Percentiles rank a stretch among this genome's conserved stretches.
phyloP scores from a whole-genome alignment of 83 land plant genomes.

The Diphasiastrum complanatum region DNA sequence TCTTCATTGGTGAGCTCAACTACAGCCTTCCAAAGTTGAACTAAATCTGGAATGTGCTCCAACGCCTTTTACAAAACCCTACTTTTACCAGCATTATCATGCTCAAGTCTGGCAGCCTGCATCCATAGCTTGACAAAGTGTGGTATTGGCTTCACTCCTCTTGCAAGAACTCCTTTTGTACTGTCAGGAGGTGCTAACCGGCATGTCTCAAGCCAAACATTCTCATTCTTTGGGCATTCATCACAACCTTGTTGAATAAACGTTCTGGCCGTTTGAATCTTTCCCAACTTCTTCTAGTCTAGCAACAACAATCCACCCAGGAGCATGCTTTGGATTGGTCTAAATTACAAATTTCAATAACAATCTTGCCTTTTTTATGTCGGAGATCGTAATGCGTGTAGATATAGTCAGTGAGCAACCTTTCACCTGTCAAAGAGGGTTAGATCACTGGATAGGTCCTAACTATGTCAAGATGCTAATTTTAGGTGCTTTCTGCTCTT shows the following conservation, averaged over 20 bases:
- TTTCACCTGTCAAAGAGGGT: no score
- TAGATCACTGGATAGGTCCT: no score
- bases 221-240: slow-evolving; percentile 5
- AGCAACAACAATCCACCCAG: no score
- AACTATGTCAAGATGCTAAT: no score
- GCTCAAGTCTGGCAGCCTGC: slow-evolving; percentile 2
- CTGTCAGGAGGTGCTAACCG: neutral
- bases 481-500: no score
- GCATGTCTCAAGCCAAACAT: slow-evolving; percentile 4
- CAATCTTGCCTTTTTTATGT: no score
- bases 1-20: slow-evolving; percentile 6
- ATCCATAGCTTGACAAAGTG: neutral
- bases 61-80: neutral
- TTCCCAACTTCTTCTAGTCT: slow-evolving; percentile 5
- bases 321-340: no score
- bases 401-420: no score
- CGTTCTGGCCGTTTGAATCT: neutral
- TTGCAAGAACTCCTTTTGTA: neutral
- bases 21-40: slow-evolving; percentile 3
- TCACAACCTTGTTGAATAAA: slow-evolving; percentile 2
- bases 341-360: no score
- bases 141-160: slow-evolving; percentile 1
- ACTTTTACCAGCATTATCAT: neutral
- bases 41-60: neutral
- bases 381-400: no score